Evolutionary conservation across 441 rosid species (phyloP).

Genomic region (Gossypium schwendimanii): DNA sequence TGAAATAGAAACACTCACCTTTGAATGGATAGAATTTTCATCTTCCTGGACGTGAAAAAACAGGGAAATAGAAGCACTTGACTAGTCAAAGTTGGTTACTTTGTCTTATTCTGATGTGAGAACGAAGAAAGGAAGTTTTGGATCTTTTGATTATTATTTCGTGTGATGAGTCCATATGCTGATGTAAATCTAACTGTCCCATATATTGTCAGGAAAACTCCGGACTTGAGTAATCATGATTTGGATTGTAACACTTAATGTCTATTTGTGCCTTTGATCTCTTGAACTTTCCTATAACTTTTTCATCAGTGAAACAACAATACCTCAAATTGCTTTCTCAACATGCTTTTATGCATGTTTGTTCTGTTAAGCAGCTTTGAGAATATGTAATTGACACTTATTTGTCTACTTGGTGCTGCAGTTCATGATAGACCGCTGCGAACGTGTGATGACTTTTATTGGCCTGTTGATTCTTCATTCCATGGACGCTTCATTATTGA

Average conservation of each 20-base stretch:
- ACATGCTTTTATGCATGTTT: neutral
- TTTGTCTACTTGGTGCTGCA: conserved; percentile 26
- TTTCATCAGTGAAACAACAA: neutral
- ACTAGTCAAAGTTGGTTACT: neutral
- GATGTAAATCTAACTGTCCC: neutral
- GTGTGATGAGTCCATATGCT: neutral
- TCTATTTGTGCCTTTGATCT: neutral
- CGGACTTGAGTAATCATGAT: neutral
- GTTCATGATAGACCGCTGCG: conserved; percentile 69
- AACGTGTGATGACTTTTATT: conserved; percentile 63
- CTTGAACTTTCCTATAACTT: neutral
- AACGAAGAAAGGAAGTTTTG: neutral
- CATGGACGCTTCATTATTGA: conserved; percentile 74
- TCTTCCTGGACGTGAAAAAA: neutral
- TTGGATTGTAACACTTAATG: neutral
- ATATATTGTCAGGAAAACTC: neutral
- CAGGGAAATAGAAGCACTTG: neutral
- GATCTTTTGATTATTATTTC: neutral
- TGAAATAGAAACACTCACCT: neutral
- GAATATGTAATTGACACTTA: neutral
- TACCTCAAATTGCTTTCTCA: neutral
- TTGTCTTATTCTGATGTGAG: neutral
- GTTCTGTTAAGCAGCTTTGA: neutral
- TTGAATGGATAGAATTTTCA: neutral
- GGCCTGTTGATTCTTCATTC: conserved; percentile 64